Evolutionary conservation across 1,139 yeast genomes (phyloP).

Genomic region (Saccharomyces hybrid): DNA sequence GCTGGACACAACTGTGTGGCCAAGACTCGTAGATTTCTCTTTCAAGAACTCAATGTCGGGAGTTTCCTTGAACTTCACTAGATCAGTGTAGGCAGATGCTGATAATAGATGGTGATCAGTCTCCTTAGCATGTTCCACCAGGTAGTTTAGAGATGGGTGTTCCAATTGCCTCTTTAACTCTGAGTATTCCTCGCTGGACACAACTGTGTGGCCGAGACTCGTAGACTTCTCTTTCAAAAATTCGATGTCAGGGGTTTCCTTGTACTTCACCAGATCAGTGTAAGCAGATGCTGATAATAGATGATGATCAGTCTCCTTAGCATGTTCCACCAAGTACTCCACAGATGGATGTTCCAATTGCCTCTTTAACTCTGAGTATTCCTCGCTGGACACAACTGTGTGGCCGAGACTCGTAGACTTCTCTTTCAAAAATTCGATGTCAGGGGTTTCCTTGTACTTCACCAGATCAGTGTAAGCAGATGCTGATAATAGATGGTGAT

Average conservation of each 20-base stretch:
- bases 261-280: slow-evolving; percentile 15
- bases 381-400: slow-evolving; percentile 9
- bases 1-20: slow-evolving; percentile 9
- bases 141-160: slow-evolving; percentile 7
- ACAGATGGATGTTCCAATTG: slow-evolving; percentile 5
- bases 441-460: slow-evolving; percentile 22
- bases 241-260: slow-evolving; percentile 17
- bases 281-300: no score
- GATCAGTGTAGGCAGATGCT: neutral
- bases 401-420: slow-evolving; percentile 30
- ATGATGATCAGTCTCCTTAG: neutral
- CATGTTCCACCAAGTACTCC: slow-evolving; percentile 11
- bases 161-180: slow-evolving; percentile 1
- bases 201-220: slow-evolving; percentile 15
- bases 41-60: slow-evolving; percentile 20
- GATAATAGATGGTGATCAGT: neutral
- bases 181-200: slow-evolving; percentile 14
- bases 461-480: slow-evolving; percentile 5
- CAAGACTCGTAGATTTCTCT: slow-evolving; percentile 25
- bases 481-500: no score
- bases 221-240: slow-evolving; percentile 26
- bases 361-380: slow-evolving; percentile 4
- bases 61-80: slow-evolving; percentile 19
- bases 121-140: slow-evolving; percentile 6
- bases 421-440: slow-evolving; percentile 30